phyloP scores from a whole-genome alignment of 164 flowering plant species.

The Umbilicus rupestris region DNA sequence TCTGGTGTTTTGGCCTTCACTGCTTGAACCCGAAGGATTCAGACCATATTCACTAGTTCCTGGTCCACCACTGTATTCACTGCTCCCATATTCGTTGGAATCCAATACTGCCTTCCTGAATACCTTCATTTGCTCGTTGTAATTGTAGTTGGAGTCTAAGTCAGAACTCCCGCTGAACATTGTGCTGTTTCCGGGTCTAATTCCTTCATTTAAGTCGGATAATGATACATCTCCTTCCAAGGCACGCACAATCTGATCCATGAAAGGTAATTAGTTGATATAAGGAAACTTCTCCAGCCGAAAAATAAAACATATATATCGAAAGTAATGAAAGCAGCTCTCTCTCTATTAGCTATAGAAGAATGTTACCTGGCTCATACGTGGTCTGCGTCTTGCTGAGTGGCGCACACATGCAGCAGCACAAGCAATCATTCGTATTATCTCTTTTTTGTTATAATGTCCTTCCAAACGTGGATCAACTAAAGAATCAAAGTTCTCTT shows the following conservation, averaged over 20 bases:
- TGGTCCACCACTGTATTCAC: slow-evolving; percentile 41
- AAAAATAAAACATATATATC: not conserved
- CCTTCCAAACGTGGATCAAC: slow-evolving; percentile 50
- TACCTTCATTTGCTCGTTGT: slow-evolving; percentile 73
- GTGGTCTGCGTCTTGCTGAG: slow-evolving; percentile 76
- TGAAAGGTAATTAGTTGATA: slow-evolving; percentile 2
- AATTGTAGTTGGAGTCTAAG: slow-evolving; percentile 49
- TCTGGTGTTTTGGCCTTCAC: slow-evolving; percentile 61
- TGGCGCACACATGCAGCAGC: slow-evolving; percentile 90
- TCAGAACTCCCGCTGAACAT: slow-evolving; percentile 69
- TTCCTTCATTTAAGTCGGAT: slow-evolving; percentile 61
- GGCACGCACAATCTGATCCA: slow-evolving; percentile 69
- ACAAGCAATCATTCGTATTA: slow-evolving; percentile 80
- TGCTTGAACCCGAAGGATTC: slow-evolving; percentile 44
- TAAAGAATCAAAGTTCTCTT: slow-evolving; percentile 52
- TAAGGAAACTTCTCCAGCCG: not conserved
- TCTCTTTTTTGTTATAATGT: slow-evolving; percentile 45
- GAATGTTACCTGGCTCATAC: slow-evolving; percentile 76
- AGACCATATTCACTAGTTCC: slow-evolving; percentile 10
- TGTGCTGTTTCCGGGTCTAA: slow-evolving; percentile 67
- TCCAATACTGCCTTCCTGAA: slow-evolving; percentile 72
- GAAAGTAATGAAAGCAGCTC: not conserved
- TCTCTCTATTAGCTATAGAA: not conserved
- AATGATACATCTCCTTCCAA: slow-evolving; percentile 76
- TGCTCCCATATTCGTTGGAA: slow-evolving; percentile 51